Conservation (phyloP, 176 grass and related monocot species). For the Leersia perrieri region DNA sequence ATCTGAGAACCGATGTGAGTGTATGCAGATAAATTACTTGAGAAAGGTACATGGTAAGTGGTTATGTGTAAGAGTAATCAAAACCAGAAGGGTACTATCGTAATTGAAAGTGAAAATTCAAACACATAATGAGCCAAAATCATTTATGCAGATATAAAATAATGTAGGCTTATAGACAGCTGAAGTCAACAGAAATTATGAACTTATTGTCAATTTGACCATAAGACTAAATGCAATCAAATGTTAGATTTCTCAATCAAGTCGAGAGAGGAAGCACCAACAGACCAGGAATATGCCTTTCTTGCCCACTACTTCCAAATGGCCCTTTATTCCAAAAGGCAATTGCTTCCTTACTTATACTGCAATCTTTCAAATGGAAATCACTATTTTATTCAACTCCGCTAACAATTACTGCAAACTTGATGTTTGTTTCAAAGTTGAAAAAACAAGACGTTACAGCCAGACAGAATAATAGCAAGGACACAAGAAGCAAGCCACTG, state of each 20-base stretch:
- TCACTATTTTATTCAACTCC: not conserved
- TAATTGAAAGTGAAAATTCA: conserved; percentile 13
- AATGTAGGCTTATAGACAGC: not conserved
- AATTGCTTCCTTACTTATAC: conserved; percentile 32
- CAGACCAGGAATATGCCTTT: not conserved
- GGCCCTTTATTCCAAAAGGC: conserved; percentile 12
- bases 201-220: not conserved
- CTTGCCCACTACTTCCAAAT: conserved; percentile 5
- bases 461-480: not conserved
- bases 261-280: not conserved
- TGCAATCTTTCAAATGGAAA: not conserved
- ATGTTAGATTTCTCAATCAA: not conserved
- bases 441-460: conserved; percentile 4
- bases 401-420: not conserved
- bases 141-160: not conserved
- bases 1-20: not conserved
- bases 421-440: not conserved
- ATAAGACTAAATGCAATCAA: not conserved
- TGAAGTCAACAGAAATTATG: not conserved
- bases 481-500: conserved; percentile 8
- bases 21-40: not conserved
- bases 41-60: conserved; percentile 8
- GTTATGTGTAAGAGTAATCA: not conserved
- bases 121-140: not conserved
- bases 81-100: not conserved